Evolutionary conservation across 2,329 filamentous ascomycete genomes (phyloP).

Genomic region (Paecilomyces sp.): DNA sequence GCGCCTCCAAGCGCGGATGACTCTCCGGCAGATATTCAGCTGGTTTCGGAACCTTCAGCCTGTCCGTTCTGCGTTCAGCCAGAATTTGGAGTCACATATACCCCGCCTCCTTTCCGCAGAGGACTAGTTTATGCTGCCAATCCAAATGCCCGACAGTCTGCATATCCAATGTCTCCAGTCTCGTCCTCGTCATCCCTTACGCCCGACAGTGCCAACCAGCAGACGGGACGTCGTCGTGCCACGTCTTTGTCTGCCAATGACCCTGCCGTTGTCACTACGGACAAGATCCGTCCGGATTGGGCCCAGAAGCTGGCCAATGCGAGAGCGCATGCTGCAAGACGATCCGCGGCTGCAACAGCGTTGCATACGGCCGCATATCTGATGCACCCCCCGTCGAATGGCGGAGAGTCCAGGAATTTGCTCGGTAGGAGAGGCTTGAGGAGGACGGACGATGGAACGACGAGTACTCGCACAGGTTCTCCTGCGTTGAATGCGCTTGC

Average conservation of each 20-base stretch:
- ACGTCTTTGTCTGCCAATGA: conserved; percentile 74
- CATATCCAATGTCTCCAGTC: conserved; percentile 61
- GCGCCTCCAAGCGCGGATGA: conserved; percentile 21
- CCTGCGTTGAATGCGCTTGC: conserved; percentile 39
- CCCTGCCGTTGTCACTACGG: conserved; percentile 83
- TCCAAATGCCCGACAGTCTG: conserved; percentile 43
- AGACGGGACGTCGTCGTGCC: conserved; percentile 47
- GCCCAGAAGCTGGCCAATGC: conserved; percentile 79
- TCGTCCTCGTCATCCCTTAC: conserved; percentile 78
- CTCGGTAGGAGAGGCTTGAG: conserved; percentile 48
- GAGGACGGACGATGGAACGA: conserved; percentile 29
- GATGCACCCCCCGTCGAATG: conserved; percentile 52
- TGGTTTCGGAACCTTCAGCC: conserved; percentile 84
- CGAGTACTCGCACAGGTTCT: conserved; percentile 26
- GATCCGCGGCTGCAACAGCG: conserved; percentile 88
- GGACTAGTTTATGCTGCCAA: conserved; percentile 65
- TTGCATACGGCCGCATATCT: conserved; percentile 92
- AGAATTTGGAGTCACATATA: conserved; percentile 94
- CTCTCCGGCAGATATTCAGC: conserved; percentile 41
- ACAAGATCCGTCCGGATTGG: conserved; percentile 91
- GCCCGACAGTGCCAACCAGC: conserved; percentile 37
- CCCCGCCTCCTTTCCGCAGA: conserved; percentile 78
- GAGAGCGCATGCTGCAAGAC: conserved; percentile 72
- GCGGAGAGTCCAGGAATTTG: conserved; percentile 44
- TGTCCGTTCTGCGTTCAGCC: conserved; percentile 94